phyloP scores from a whole-genome alignment of 2,329 filamentous ascomycete species.

The Endoconidiophora polonica region DNA sequence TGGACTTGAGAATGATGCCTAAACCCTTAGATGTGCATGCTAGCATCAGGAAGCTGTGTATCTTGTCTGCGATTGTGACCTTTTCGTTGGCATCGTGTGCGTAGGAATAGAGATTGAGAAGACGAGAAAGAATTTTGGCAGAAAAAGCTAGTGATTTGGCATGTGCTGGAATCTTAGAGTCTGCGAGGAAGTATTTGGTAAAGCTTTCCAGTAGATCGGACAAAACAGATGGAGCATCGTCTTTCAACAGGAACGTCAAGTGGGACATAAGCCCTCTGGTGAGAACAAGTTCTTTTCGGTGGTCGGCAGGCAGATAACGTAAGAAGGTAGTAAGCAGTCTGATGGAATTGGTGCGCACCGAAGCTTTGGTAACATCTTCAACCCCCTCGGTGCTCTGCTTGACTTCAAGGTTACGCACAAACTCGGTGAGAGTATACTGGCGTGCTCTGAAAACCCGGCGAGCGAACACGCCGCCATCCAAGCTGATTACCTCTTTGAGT shows the following conservation, averaged over 20 bases:
- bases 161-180: slow-evolving; percentile 54
- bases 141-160: slow-evolving; percentile 64
- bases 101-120: slow-evolving; percentile 56
- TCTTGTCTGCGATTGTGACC: slow-evolving; percentile 44
- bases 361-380: slow-evolving; percentile 54
- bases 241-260: slow-evolving; percentile 59
- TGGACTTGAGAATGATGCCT: slow-evolving; percentile 59
- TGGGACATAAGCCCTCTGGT: slow-evolving; percentile 72
- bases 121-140: slow-evolving; percentile 51
- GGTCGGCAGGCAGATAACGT: slow-evolving; percentile 57
- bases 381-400: slow-evolving; percentile 36
- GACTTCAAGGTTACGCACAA: slow-evolving; percentile 69
- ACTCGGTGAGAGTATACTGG: slow-evolving; percentile 60
- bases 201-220: slow-evolving; percentile 57
- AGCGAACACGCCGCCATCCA: slow-evolving; percentile 72
- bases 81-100: slow-evolving; percentile 30
- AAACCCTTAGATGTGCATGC: slow-evolving; percentile 58
- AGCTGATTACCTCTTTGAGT: slow-evolving; percentile 66
- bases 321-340: slow-evolving; percentile 66
- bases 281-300: slow-evolving; percentile 64
- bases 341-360: slow-evolving; percentile 67
- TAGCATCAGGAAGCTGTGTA: slow-evolving; percentile 58
- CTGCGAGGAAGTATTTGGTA: slow-evolving; percentile 54
- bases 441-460: slow-evolving; percentile 61
- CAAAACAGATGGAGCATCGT: slow-evolving; percentile 61